Conservation (phyloP, 495 filamentous ascomycete species). For the Ascobolus immersus region DNA sequence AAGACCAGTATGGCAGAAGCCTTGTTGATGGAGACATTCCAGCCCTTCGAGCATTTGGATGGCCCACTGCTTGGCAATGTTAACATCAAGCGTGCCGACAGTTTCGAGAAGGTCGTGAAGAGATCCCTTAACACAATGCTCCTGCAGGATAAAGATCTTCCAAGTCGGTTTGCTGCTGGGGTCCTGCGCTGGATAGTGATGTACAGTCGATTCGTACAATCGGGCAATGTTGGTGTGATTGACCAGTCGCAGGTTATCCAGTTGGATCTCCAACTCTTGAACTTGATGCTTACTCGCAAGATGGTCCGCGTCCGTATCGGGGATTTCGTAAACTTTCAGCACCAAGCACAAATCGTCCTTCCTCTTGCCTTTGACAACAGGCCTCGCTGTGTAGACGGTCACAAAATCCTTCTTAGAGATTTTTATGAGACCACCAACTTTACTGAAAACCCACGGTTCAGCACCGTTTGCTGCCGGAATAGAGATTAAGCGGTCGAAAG, state of each 20-base stretch:
- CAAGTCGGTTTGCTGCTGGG: conserved; percentile 27
- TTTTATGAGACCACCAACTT: conserved; percentile 34
- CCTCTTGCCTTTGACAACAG: conserved; percentile 26
- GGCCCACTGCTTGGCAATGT: conserved; percentile 58
- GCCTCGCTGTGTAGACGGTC: conserved; percentile 42
- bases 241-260: conserved; percentile 47
- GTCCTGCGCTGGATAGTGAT: conserved; percentile 21
- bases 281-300: conserved; percentile 37
- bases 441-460: conserved; percentile 29
- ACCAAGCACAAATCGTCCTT: conserved; percentile 29
- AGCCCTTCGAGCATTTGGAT: conserved; percentile 75
- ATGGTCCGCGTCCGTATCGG: conserved; percentile 28
- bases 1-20: conserved; percentile 54
- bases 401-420: conserved; percentile 30
- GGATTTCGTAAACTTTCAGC: conserved; percentile 40
- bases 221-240: conserved; percentile 53
- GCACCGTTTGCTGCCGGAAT: conserved; percentile 32
- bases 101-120: conserved; percentile 58
- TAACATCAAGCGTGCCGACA: conserved; percentile 41
- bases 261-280: conserved; percentile 35
- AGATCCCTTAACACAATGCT: conserved; percentile 57
- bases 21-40: conserved; percentile 60
- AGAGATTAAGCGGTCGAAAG: conserved; percentile 45
- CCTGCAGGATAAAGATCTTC: conserved; percentile 58
- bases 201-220: conserved; percentile 58